Conservation (phyloP, 73 alveolate species). For the Durusdinium trenchii region DNA sequence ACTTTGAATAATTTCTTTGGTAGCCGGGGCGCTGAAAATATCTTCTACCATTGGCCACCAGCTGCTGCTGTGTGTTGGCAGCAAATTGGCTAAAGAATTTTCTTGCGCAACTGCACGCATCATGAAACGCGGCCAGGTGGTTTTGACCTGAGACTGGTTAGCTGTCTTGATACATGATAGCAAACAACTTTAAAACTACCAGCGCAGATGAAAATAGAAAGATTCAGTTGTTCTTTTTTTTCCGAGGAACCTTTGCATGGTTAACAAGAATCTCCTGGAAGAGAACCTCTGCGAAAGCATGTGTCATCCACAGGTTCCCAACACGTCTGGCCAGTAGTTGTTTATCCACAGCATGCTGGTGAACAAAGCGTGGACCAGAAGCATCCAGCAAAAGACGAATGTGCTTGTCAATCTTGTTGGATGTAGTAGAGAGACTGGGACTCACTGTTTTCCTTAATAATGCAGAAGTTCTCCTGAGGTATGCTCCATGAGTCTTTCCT, state of each 20-base stretch:
- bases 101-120: background rate
- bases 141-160: too few species aligned
- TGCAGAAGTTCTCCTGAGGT: background rate
- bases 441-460: background rate
- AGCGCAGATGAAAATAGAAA: too few species aligned
- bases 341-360: background rate
- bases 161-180: too few species aligned
- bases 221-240: too few species aligned
- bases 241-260: background rate
- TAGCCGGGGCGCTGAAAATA: background rate
- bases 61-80: background rate
- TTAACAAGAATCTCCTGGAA: background rate
- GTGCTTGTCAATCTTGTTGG: background rate
- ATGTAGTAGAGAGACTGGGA: background rate
- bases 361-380: background rate
- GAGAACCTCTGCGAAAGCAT: background rate
- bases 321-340: background rate
- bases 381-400: background rate
- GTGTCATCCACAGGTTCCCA: background rate
- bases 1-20: background rate
- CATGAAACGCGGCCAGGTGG: background rate
- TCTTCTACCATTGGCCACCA: conserved; percentile 32
- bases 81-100: background rate
- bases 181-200: too few species aligned
- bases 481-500: background rate